Conservation (phyloP, 2,329 filamentous ascomycete genomes). For the Endoconidiophora polonica region DNA sequence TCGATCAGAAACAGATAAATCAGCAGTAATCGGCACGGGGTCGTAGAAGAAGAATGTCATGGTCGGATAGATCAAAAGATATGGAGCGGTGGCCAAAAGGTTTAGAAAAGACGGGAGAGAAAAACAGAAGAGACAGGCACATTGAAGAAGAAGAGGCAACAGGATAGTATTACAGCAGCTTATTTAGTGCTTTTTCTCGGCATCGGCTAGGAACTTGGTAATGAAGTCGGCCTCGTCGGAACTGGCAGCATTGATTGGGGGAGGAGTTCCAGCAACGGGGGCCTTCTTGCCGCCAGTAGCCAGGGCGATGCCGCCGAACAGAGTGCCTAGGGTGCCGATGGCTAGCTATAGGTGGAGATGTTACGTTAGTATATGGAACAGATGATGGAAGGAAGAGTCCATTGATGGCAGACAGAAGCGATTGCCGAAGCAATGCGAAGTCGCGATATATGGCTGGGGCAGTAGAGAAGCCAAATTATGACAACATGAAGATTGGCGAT, state of each 20-base stretch:
- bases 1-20: no score
- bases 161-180: neutral
- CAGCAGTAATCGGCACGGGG: no score
- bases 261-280: conserved; percentile 28
- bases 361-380: conserved; percentile 2
- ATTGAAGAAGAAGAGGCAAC: no score
- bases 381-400: neutral
- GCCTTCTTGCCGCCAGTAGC: conserved; percentile 27
- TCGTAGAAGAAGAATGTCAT: no score
- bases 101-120: no score
- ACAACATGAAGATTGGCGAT: neutral
- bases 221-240: conserved; percentile 49
- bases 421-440: neutral
- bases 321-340: conserved; percentile 35
- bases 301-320: conserved; percentile 33
- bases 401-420: neutral
- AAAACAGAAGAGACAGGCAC: no score
- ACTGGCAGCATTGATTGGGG: conserved; percentile 45
- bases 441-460: no score
- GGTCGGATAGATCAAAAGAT: no score
- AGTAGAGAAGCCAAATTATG: neutral
- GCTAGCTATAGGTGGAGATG: conserved; percentile 26
- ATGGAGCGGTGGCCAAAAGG: no score
- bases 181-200: conserved; percentile 12
- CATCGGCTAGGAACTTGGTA: conserved; percentile 31